These are phyloP conservation scores for Thozetella sp. DNA, from an alignment of 495 filamentous ascomycete species.

Conservation along the genomic window DNA sequence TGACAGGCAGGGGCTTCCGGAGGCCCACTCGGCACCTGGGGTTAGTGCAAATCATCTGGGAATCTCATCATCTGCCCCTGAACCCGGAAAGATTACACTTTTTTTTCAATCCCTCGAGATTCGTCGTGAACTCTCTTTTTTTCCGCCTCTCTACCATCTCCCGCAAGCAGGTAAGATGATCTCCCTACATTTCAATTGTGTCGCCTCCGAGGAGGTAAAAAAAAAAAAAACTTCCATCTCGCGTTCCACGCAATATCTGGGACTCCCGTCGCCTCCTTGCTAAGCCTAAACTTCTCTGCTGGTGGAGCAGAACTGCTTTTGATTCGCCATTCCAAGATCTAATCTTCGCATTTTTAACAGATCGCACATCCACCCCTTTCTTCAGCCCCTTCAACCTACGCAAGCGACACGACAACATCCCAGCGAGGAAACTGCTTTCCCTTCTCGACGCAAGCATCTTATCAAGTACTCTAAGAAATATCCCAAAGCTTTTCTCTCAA, in stretches of 20 bases:
- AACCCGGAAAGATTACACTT: neutral
- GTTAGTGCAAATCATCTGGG: neutral
- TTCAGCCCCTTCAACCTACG: neutral
- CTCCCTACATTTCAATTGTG: neutral
- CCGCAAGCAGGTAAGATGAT: neutral
- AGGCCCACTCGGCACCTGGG: conserved; percentile 2
- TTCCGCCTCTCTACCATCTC: neutral
- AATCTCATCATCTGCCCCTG: conserved; percentile 2
- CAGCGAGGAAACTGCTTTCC: neutral
- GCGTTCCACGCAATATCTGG: neutral
- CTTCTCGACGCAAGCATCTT: too few species aligned
- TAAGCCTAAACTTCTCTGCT: conserved; percentile 3
- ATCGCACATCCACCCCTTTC: conserved; percentile 15
- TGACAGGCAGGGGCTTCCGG: neutral
- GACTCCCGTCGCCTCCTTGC: neutral
- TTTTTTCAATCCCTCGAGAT: neutral
- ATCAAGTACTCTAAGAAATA: too few species aligned
- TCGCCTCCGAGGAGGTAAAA: too few species aligned
- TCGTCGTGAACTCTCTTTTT: too few species aligned
- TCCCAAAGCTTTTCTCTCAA: too few species aligned
- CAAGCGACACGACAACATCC: neutral
- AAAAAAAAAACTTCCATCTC: neutral
- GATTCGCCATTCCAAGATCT: conserved; percentile 14
- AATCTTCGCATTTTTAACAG: conserved; percentile 27
- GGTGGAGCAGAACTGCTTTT: conserved; percentile 16